phyloP scores from a whole-genome alignment of 2,329 filamentous ascomycete species.

The Stagonosporopsis chrysanthemi region DNA sequence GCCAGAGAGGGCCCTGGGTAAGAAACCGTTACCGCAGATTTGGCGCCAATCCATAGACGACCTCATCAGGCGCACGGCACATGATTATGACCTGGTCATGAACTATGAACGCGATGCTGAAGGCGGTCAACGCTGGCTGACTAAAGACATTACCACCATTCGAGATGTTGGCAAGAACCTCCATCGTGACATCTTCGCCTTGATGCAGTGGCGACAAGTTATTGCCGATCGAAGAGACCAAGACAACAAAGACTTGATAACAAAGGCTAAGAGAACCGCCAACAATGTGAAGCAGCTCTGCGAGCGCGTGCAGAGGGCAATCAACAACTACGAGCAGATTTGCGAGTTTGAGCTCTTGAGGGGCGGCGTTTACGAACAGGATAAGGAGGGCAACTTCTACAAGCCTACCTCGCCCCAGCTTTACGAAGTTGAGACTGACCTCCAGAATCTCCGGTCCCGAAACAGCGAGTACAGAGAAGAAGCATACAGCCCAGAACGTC shows the following conservation, averaged over 20 bases:
- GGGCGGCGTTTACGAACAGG: slow-evolving; percentile 8
- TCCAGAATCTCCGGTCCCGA: neutral
- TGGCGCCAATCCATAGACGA: slow-evolving; percentile 19
- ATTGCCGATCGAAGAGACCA: slow-evolving; percentile 6
- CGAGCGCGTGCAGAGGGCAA: slow-evolving; percentile 12
- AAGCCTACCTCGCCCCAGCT: slow-evolving; percentile 5
- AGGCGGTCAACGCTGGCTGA: slow-evolving; percentile 29
- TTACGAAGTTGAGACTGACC: neutral
- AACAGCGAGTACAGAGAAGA: neutral
- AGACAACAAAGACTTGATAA: slow-evolving; percentile 8
- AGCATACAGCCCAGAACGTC: neutral
- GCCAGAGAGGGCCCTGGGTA: neutral
- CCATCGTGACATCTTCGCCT: slow-evolving; percentile 12
- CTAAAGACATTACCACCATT: slow-evolving; percentile 20
- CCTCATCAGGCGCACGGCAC: slow-evolving; percentile 25
- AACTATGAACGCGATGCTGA: slow-evolving; percentile 24
- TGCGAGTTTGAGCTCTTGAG: slow-evolving; percentile 10
- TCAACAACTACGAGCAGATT: slow-evolving; percentile 15
- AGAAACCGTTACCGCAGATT: slow-evolving; percentile 9
- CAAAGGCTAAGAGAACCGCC: slow-evolving; percentile 6
- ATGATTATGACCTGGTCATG: slow-evolving; percentile 31
- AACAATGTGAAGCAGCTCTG: slow-evolving; percentile 11
- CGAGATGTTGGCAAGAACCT: slow-evolving; percentile 21
- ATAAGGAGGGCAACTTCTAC: slow-evolving; percentile 15
- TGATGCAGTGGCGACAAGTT: slow-evolving; percentile 14